phyloP scores from a whole-genome alignment of 768 basidiomycete genomes.

The Krasilnikovozyma curviuscula region DNA sequence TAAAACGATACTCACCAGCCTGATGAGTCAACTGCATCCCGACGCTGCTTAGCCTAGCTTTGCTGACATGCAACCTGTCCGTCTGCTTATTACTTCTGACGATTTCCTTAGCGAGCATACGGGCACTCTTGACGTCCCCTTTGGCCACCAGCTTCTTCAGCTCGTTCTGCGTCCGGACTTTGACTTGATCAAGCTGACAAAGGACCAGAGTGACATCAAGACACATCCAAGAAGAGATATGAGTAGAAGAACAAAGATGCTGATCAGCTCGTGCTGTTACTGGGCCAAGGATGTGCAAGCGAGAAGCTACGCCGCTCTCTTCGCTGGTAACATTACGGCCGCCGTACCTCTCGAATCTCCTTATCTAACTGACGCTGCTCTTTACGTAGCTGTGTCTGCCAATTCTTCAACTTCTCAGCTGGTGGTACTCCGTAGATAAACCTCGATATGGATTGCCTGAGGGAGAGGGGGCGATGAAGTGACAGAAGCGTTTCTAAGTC shows the following conservation, averaged over 20 bases:
- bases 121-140: conserved; percentile 79
- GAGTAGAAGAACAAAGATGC: not conserved
- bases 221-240: not conserved
- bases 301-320: too few species aligned
- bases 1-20: conserved; percentile 41
- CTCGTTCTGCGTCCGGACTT: conserved; percentile 52
- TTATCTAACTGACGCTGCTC: conserved; percentile 70
- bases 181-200: conserved; percentile 38
- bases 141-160: conserved; percentile 80
- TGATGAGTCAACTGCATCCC: conserved; percentile 76
- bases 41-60: conserved; percentile 80
- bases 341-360: conserved; percentile 84
- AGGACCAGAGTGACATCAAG: not conserved
- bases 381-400: conserved; percentile 69
- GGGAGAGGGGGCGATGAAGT: not conserved
- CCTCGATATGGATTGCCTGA: conserved; percentile 9
- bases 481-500: too few species aligned
- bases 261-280: too few species aligned
- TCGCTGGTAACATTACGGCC: conserved; percentile 17
- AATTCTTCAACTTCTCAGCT: conserved; percentile 76
- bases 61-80: conserved; percentile 73
- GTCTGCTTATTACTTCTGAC: conserved; percentile 88
- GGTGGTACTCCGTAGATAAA: conserved; percentile 92
- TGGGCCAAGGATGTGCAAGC: too few species aligned
- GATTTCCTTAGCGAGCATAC: conserved; percentile 82